These are phyloP conservation scores for Panicum miliaceum DNA, from an alignment of 176 grass and related monocot species.

Conservation along the genomic window DNA sequence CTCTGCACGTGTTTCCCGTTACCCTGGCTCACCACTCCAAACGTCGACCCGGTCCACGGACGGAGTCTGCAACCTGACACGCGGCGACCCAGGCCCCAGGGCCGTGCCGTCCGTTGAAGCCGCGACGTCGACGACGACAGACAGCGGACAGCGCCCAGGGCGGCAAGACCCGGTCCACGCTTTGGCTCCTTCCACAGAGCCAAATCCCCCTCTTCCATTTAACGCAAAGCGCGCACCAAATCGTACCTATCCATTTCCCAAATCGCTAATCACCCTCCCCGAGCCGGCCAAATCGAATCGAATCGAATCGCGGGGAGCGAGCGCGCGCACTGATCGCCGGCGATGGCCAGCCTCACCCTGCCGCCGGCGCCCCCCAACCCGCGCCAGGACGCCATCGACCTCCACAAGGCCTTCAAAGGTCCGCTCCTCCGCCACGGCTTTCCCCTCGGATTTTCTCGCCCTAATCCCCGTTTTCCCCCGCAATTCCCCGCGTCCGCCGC, in stretches of 20 bases:
- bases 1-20: no score
- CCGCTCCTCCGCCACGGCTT: background rate
- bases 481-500: background rate
- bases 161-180: constrained; percentile 46
- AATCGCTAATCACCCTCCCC: background rate
- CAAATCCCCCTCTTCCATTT: background rate
- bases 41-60: background rate
- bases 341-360: constrained; percentile 80
- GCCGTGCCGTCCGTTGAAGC: background rate
- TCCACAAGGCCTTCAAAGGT: constrained; percentile 99
- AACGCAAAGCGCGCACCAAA: constrained; percentile 12
- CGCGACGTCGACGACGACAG: background rate
- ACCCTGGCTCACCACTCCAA: no score
- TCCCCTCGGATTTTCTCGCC: background rate
- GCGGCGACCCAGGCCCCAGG: background rate
- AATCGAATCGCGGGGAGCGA: constrained; percentile 28
- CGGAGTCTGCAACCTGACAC: background rate
- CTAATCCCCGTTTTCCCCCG: background rate
- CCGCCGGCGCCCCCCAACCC: constrained; percentile 65
- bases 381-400: constrained; percentile 97
- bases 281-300: constrained; percentile 46
- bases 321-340: constrained; percentile 33
- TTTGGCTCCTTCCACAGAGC: background rate
- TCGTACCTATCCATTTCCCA: background rate
- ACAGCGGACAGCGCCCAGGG: background rate